These are phyloP conservation scores for Polyplosphaeria fusca DNA, from an alignment of 495 filamentous ascomycete genomes.

Conservation along the genomic window DNA sequence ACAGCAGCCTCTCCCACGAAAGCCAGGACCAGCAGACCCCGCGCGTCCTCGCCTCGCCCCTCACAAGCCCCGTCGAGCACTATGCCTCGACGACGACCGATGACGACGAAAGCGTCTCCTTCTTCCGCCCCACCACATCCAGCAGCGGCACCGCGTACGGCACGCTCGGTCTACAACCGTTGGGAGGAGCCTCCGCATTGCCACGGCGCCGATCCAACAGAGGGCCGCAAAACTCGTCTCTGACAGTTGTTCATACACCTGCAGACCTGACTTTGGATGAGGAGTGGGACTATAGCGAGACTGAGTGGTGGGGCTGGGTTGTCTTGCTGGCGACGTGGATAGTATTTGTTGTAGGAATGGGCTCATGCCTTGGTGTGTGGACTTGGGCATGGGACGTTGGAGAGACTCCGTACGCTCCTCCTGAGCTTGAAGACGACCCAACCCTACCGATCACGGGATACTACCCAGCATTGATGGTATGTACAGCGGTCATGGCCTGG, in stretches of 20 bases:
- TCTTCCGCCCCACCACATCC: constrained; percentile 38
- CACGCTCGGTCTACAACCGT: constrained; percentile 17
- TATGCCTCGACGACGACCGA: constrained; percentile 75
- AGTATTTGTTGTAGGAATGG: constrained; percentile 93
- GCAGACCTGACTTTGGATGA: constrained; percentile 48
- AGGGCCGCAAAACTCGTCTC: constrained; percentile 34
- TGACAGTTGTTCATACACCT: constrained; percentile 43
- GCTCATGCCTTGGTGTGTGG: constrained; percentile 95
- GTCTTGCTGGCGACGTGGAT: constrained; percentile 86
- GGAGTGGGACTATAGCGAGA: constrained; percentile 86
- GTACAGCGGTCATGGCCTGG: constrained; percentile 96
- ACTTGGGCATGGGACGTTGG: constrained; percentile 99
- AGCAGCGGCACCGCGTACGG: constrained; percentile 19
- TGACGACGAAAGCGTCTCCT: constrained; percentile 70
- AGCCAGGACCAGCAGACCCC: constrained; percentile 27
- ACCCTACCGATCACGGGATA: constrained; percentile 94
- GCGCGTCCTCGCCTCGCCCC: constrained; percentile 38
- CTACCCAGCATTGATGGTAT: constrained; percentile 88
- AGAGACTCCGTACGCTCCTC: constrained; percentile 90
- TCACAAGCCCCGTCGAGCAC: constrained; percentile 55
- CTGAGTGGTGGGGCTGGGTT: constrained; percentile 95
- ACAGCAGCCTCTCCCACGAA: constrained; percentile 36
- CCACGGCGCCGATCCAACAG: constrained; percentile 40
- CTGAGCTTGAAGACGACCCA: constrained; percentile 87
- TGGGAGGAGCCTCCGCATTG: constrained; percentile 41